Evolutionary conservation across 345 rosid genomes (phyloP), one percentile per base, ranked within the genome.

Genomic region (Conringia planisiliqua): DNA sequence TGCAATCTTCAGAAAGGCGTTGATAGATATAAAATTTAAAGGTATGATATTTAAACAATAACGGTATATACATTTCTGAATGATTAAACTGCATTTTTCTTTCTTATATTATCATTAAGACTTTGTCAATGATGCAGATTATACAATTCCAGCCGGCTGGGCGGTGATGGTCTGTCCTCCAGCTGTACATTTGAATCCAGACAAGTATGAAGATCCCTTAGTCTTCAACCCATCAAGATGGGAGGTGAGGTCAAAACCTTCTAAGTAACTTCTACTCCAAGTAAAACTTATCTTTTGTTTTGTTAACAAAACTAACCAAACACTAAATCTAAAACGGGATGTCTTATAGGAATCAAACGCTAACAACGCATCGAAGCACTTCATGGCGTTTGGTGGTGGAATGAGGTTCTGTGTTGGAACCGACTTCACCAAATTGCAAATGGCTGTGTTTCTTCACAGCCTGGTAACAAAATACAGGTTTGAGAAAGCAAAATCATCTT

Each of bases 311-410:
- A 26, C 46, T 22, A 54, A 59, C 27, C 38, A 62, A 20, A 27
- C 5, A 70, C 20, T 12, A 61, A 48, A 47, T 1, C 50, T 0
- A 36, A 24, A 66, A 6, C 12, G 7, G 44, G 70, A 32, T 73
- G 8, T 39, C 20, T 1, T 59, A 20, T 6, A 95, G 99, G 97
- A 89, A 29, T 70, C 66, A 68, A 92, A 84, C 57, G 26, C 33
- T 73, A 85, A 65, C 73, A 82, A 84, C 5, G 93, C 90, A 61
- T 76, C 97, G 11, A 95, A 89, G 75, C 77, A 85, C 60, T 95
- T 95, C 88, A 95, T 95, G 99, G 97, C 97, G 46, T 95, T 95
- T 73, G 99, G 99, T 60, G 99, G 97, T 14, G 99, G 99, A 58
- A 83, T 91, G 99, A 87, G 99, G 80, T 86, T 95, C 70, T 95